Conservation (phyloP, 2,329 filamentous ascomycete genomes). For the Teratosphaeria gauchensis region DNA sequence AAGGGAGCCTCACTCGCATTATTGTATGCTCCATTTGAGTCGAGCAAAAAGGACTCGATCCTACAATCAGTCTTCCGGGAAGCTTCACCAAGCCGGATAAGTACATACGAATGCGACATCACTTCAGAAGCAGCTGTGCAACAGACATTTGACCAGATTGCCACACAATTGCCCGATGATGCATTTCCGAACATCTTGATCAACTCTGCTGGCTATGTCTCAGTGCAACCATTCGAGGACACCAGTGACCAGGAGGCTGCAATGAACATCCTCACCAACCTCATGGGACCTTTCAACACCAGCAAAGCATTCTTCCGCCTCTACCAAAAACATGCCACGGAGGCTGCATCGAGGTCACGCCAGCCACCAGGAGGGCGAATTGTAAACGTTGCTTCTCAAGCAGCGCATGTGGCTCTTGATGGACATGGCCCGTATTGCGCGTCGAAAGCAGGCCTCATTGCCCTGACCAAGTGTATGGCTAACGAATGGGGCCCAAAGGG, state of each 20-base stretch:
- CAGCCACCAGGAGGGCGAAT: conserved; percentile 29
- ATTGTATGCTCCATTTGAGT: conserved; percentile 40
- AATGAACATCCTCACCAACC: conserved; percentile 36
- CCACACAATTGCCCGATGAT: conserved; percentile 8
- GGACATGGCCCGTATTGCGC: conserved; percentile 41
- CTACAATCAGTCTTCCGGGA: conserved; percentile 29
- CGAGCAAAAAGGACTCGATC: conserved; percentile 26
- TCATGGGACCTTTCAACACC: conserved; percentile 37
- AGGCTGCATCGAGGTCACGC: conserved; percentile 3
- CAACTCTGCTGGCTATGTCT: conserved; percentile 33
- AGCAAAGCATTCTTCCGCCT: conserved; percentile 36
- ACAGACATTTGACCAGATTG: conserved; percentile 20
- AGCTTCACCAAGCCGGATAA: conserved; percentile 10
- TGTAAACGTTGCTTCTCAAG: conserved; percentile 39
- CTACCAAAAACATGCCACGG: conserved; percentile 17
- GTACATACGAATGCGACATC: conserved; percentile 27
- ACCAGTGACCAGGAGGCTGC: conserved; percentile 35
- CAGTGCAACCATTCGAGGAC: conserved; percentile 33
- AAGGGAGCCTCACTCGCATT: conserved; percentile 36
- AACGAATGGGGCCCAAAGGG: conserved; percentile 38
- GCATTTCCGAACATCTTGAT: conserved; percentile 22
- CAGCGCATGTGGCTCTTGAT: conserved; percentile 37
- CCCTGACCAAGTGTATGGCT: conserved; percentile 37
- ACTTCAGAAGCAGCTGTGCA: conserved; percentile 21
- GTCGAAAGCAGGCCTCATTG: conserved; percentile 37